These are phyloP conservation scores for Tylopilus felleus DNA, from an alignment of 768 basidiomycete species.

Conservation along the genomic window DNA sequence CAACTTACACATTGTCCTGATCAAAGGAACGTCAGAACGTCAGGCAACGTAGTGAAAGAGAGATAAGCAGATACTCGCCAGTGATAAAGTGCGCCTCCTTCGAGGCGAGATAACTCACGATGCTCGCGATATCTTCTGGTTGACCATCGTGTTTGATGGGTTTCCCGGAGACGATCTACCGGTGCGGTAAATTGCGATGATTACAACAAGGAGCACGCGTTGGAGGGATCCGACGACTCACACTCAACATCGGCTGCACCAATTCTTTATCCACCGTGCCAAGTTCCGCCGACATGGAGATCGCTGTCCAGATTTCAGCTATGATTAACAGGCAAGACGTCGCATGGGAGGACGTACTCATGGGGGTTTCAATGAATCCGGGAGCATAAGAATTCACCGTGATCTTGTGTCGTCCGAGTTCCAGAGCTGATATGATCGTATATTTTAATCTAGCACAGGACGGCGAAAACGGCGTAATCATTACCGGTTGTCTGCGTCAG, in stretches of 20 bases:
- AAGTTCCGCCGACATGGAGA: not conserved
- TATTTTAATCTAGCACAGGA: not conserved
- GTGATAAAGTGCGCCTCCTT: slow-evolving; percentile 37
- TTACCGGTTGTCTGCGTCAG: slow-evolving; percentile 40
- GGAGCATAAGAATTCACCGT: slow-evolving; percentile 43
- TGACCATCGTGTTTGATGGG: slow-evolving; percentile 18
- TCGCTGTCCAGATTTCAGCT: not conserved
- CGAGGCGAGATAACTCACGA: slow-evolving; percentile 37
- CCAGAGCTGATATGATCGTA: slow-evolving; percentile 13
- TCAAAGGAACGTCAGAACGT: not conserved
- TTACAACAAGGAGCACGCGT: not conserved
- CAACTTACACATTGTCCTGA: slow-evolving; percentile 26
- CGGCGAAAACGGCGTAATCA: not conserved
- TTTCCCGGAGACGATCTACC: not conserved
- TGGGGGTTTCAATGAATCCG: slow-evolving; percentile 27
- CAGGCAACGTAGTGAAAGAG: no score
- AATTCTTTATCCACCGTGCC: not conserved
- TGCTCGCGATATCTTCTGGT: slow-evolving; percentile 34
- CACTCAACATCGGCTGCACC: not conserved
- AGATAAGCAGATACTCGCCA: slow-evolving; percentile 16
- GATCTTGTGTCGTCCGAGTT: slow-evolving; percentile 34
- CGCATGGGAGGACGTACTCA: slow-evolving; percentile 25
- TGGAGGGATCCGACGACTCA: not conserved
- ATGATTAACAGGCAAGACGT: not conserved
- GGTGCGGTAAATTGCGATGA: not conserved